These are phyloP conservation scores for Ramaria sp. DNA, from an alignment of 768 basidiomycete species.

Conservation along the genomic window DNA sequence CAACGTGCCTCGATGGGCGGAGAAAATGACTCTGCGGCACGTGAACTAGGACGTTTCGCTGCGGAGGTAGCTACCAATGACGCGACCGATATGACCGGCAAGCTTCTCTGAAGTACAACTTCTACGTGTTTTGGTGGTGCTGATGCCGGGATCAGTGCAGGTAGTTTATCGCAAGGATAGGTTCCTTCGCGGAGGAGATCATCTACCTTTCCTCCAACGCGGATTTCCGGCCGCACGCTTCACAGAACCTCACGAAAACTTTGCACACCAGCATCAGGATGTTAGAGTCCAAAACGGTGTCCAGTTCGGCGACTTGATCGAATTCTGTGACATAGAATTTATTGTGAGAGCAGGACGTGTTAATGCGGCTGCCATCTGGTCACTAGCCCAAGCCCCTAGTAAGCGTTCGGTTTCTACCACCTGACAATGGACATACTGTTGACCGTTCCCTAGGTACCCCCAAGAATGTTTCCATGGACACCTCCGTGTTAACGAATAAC, in stretches of 20 bases:
- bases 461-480: slow-evolving; percentile 34
- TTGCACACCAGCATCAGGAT: slow-evolving; percentile 49
- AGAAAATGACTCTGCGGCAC: slow-evolving; percentile 43
- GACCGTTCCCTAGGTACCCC: slow-evolving; percentile 25
- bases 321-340: slow-evolving; percentile 46
- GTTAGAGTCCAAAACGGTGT: slow-evolving; percentile 36
- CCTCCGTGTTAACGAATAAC: slow-evolving; percentile 40
- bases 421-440: background rate
- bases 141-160: slow-evolving; percentile 25
- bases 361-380: slow-evolving; percentile 43
- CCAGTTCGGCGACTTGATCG: slow-evolving; percentile 45
- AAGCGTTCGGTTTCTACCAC: background rate
- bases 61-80: slow-evolving; percentile 39
- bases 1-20: slow-evolving; percentile 31
- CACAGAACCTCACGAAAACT: slow-evolving; percentile 47
- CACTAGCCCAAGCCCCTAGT: slow-evolving; percentile 43
- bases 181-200: slow-evolving; percentile 47
- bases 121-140: background rate
- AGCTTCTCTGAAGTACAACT: slow-evolving; percentile 11
- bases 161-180: slow-evolving; percentile 41
- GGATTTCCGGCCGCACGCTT: slow-evolving; percentile 46
- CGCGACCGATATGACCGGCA: slow-evolving; percentile 40
- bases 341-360: slow-evolving; percentile 38
- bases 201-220: slow-evolving; percentile 35
- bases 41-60: slow-evolving; percentile 40